phyloP scores from a whole-genome alignment of 441 rosid species.

The Gossypium lobatum region DNA sequence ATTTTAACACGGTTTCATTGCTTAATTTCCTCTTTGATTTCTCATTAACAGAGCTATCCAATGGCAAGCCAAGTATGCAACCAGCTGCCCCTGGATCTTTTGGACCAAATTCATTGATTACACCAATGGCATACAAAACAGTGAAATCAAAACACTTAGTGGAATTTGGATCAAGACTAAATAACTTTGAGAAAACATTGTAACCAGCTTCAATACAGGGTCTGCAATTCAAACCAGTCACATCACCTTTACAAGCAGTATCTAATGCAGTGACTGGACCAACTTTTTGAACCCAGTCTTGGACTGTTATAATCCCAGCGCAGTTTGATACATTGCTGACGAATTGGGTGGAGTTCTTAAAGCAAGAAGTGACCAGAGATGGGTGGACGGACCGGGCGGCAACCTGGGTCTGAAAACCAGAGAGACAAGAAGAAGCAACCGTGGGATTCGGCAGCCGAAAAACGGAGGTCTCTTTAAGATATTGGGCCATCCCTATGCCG shows the following conservation, averaged over 20 bases:
- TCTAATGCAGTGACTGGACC: conserved; percentile 31
- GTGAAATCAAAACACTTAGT: conserved; percentile 39
- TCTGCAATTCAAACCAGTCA: conserved; percentile 32
- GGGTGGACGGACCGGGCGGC: conserved; percentile 22
- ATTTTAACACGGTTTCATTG: conserved; percentile 11
- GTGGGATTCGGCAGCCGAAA: conserved; percentile 31
- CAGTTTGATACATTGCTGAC: conserved; percentile 33
- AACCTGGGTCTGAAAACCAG: conserved; percentile 31
- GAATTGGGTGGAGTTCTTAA: conserved; percentile 29
- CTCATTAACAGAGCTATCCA: conserved; percentile 13
- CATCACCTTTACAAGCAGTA: conserved; percentile 35
- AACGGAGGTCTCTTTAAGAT: conserved; percentile 38
- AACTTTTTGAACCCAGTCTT: conserved; percentile 41
- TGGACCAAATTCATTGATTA: conserved; percentile 43
- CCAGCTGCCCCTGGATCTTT: conserved; percentile 26
- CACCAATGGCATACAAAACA: conserved; percentile 39
- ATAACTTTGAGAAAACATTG: conserved; percentile 27
- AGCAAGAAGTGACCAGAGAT: conserved; percentile 33
- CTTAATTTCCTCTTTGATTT: conserved; percentile 7
- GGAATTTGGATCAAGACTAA: conserved; percentile 21
- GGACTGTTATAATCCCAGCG: conserved; percentile 29
- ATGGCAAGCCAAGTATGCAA: conserved; percentile 42
- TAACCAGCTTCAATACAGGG: conserved; percentile 47
- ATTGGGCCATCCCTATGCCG: conserved; percentile 47
- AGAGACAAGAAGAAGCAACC: conserved; percentile 33